These are phyloP conservation scores for Wallacemonas sp. DNA, from an alignment of 208 protist species.

Conservation along the genomic window DNA sequence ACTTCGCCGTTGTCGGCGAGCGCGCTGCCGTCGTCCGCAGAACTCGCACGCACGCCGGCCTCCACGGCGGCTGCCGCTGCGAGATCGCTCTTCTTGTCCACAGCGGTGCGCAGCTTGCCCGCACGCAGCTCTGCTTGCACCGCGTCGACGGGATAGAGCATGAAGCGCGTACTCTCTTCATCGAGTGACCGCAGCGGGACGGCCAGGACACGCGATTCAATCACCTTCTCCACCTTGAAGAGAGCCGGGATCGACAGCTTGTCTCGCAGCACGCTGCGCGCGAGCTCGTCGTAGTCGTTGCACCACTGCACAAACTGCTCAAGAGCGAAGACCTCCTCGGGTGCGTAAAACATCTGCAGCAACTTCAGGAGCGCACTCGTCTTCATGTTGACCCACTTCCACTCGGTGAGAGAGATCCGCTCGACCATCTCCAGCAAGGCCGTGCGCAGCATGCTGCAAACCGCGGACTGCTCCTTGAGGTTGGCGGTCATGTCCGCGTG, in stretches of 20 bases:
- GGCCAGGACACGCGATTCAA: slow-evolving; percentile 21
- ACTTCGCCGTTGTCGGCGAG: background rate
- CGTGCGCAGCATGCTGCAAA: slow-evolving; percentile 1
- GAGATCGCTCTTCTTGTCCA: too few species aligned
- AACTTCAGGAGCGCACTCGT: background rate
- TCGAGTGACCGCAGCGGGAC: background rate
- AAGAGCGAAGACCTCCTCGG: background rate
- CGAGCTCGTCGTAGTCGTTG: background rate
- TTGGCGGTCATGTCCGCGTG: slow-evolving; percentile 7
- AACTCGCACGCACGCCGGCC: background rate
- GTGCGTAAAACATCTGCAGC: background rate
- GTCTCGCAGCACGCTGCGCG: slow-evolving; percentile 1
- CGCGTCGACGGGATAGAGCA: background rate
- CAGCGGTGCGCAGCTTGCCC: background rate
- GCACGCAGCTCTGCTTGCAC: background rate
- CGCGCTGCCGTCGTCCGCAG: background rate
- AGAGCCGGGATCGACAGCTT: slow-evolving; percentile 8
- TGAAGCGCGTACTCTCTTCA: background rate
- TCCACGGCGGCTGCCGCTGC: too few species aligned
- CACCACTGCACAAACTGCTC: slow-evolving; percentile 14
- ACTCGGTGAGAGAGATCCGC: background rate
- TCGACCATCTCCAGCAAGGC: background rate
- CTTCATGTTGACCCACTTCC: slow-evolving; percentile 15
- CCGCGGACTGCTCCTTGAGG: slow-evolving; percentile 4
- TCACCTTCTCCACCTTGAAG: slow-evolving; percentile 40